phyloP scores from a whole-genome alignment of 495 filamentous ascomycete genomes.

The Trichoderma virens region DNA sequence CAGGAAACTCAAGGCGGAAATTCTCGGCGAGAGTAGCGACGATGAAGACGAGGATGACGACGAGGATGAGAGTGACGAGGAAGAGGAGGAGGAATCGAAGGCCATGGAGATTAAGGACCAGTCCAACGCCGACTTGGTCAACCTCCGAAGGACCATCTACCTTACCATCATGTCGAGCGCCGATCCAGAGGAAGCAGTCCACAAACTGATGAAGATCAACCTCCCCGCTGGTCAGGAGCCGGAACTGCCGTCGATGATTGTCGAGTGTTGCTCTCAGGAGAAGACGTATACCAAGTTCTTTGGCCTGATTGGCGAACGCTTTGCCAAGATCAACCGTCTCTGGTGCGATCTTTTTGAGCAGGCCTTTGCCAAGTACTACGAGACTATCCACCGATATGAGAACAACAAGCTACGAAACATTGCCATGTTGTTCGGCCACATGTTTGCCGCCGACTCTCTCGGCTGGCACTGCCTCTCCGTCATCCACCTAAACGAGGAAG shows the following conservation, averaged over 20 bases:
- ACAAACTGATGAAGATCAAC: slow-evolving; percentile 89
- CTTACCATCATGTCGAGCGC: slow-evolving; percentile 93
- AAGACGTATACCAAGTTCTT: slow-evolving; percentile 96
- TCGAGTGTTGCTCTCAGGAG: slow-evolving; percentile 93
- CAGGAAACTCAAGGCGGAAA: slow-evolving; percentile 81
- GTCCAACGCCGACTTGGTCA: slow-evolving; percentile 89
- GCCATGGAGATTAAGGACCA: slow-evolving; percentile 94
- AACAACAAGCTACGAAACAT: slow-evolving; percentile 92
- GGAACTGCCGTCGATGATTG: slow-evolving; percentile 90
- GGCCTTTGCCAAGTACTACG: slow-evolving; percentile 86
- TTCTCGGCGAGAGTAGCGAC: slow-evolving; percentile 83
- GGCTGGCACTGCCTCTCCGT: slow-evolving; percentile 83
- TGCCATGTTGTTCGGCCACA: slow-evolving; percentile 87
- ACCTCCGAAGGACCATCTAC: slow-evolving; percentile 89
- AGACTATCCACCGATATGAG: slow-evolving; percentile 94
- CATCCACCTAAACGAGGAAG: slow-evolving; percentile 89
- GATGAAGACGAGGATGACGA: slow-evolving; percentile 65
- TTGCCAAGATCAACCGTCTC: slow-evolving; percentile 88
- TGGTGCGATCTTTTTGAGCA: slow-evolving; percentile 90
- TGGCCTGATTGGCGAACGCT: slow-evolving; percentile 86
- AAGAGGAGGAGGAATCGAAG: slow-evolving; percentile 59
- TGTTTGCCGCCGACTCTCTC: slow-evolving; percentile 78
- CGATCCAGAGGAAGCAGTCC: slow-evolving; percentile 90
- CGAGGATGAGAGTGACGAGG: slow-evolving; percentile 68
- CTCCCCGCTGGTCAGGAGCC: slow-evolving; percentile 81